These are phyloP conservation scores for Xylaria sp. DNA, from an alignment of 2,329 filamentous ascomycete genomes.

Conservation along the genomic window DNA sequence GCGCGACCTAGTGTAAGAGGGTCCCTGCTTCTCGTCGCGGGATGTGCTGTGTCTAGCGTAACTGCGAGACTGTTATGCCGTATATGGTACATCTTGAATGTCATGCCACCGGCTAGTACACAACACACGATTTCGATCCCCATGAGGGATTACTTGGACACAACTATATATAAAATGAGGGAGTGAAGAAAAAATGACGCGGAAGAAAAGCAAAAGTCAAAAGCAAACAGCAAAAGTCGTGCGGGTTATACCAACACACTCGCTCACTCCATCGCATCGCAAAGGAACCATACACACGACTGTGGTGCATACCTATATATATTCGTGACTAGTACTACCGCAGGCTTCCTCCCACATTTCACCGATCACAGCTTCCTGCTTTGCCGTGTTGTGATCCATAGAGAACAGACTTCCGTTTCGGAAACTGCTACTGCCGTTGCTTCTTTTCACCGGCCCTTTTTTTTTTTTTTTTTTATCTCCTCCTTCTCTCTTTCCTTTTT, in stretches of 20 bases:
- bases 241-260: neutral
- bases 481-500: neutral
- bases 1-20: neutral
- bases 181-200: neutral
- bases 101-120: slow-evolving; percentile 2
- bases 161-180: neutral
- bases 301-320: neutral
- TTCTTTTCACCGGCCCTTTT: neutral
- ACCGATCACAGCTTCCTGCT: neutral
- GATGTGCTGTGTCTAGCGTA: neutral
- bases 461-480: neutral
- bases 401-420: slow-evolving; percentile 17
- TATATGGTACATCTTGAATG: slow-evolving; percentile 2
- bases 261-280: too few relatives aligned
- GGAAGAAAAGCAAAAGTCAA: neutral
- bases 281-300: neutral
- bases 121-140: slow-evolving; percentile 3
- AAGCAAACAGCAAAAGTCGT: neutral
- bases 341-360: neutral
- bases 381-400: slow-evolving; percentile 7
- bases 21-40: neutral
- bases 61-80: slow-evolving; percentile 8
- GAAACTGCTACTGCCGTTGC: slow-evolving; percentile 1
- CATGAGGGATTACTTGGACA: slow-evolving; percentile 7
- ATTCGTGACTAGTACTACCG: neutral